Evolutionary conservation across 2,329 filamentous ascomycete species (phyloP), one percentile per base, ranked within the genome.

Genomic region (Endocalyx cinctus): DNA sequence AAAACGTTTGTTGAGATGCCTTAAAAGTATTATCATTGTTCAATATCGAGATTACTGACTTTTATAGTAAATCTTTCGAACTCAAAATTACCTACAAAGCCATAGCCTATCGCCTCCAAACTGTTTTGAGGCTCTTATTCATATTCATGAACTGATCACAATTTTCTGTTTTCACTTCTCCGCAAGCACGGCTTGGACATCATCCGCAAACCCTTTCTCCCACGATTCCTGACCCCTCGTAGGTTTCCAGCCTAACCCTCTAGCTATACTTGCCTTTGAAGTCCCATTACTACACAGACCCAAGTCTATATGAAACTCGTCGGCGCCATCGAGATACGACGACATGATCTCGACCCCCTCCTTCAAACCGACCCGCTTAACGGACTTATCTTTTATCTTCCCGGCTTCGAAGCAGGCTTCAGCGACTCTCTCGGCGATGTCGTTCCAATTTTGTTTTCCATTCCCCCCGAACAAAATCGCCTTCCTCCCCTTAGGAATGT

Each of bases 391-490:
- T 18, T 50, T 35, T 23, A 69, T 38, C 8, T 38, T 39, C 1
- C 59, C 59, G 3, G 56, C 40, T 16, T 47, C 46, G 10, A 47
- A 39, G 2, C 55, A 57, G 3, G 52, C 56, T 2, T 55, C 49
- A 0, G 55, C 64, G 5, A 68, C 51, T 3, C 46, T 41, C 22
- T 60, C 43, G 2, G 60, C 54, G 4, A 69, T 38, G 5, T 62
- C 56, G 10, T 40, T 45, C 66, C 66, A 72, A 1, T 50, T 52
- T 39, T 64, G 56, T 4, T 47, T 48, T 0, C 63, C 65, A 1
- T 58, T 63, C 7, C 56, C 59, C 11, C 53, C 54, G 43, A 72
- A 73, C 35, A 64, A 62, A 29, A 65, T 63, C 0, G 58, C 66
- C 32, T 53, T 47, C 38, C 58, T 59, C 1, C 61, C 63, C 3